Conservation (phyloP, 192 early-diverging fungal species). For the Gryganskiella cystojenkinii region DNA sequence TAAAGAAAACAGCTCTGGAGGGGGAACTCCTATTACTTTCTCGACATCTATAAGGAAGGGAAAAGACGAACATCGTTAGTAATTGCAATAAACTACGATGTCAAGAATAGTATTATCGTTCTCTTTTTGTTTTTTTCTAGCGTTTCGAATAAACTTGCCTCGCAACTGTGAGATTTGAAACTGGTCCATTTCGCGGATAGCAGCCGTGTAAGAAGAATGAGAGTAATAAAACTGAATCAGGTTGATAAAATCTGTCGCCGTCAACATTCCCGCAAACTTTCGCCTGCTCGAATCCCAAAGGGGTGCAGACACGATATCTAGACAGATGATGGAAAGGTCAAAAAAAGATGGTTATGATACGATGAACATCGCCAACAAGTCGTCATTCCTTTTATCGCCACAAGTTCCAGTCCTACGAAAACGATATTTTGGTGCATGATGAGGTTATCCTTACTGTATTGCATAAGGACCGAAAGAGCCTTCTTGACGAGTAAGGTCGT, state of each 20-base stretch:
- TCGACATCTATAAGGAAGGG: slow-evolving; percentile 63
- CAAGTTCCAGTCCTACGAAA: no score
- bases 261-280: slow-evolving; percentile 94
- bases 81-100: neutral
- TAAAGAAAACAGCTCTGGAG: slow-evolving; percentile 76
- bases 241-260: slow-evolving; percentile 95
- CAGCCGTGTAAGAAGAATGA: slow-evolving; percentile 80
- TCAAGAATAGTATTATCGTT: neutral
- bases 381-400: neutral
- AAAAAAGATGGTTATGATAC: neutral
- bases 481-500: slow-evolving; percentile 91
- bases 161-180: slow-evolving; percentile 75
- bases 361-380: neutral
- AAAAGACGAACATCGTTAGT: neutral
- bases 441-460: slow-evolving; percentile 79
- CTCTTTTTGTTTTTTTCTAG: neutral
- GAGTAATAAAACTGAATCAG: slow-evolving; percentile 93
- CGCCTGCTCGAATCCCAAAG: slow-evolving; percentile 86
- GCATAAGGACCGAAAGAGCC: slow-evolving; percentile 90
- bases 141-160: slow-evolving; percentile 62
- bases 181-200: slow-evolving; percentile 88
- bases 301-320: slow-evolving; percentile 87
- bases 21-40: slow-evolving; percentile 64
- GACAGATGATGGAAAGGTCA: neutral
- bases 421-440: no score